Base-by-base conservation (phyloP, 768 basidiomycete species). In the Mycena pura region DNA sequence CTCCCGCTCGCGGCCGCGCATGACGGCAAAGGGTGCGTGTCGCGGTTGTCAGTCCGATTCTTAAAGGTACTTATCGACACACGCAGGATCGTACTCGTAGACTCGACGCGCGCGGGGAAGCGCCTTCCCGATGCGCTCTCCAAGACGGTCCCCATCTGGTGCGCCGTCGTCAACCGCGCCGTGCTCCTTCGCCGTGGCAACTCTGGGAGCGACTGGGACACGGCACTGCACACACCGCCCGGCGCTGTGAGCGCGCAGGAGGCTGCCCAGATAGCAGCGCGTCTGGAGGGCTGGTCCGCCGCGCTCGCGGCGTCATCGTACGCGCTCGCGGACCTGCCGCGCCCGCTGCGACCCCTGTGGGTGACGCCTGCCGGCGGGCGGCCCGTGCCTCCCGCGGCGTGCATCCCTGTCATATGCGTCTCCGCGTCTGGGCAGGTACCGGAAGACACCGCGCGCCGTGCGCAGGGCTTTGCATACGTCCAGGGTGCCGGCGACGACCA, bases 401-500 rank as follows among this genome's bases (percentile, higher is more conserved):
- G 19, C 60, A 77, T 79, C 68, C 92, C 96, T 0, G 72, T 98
- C 56, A 77, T 99, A 25, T 97, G 95, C 72, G 75, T 95, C 11
- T 95, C 92, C 3, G 95, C 96, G 2, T 96, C 94, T 4, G 86
- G 85, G 64, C 87, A 86, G 63, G 80, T 89, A 6, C 69, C 77
- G 6, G 84, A 86, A 2, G 87, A 86, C 7, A 55, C 84, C 1
- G 88, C 91, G 59, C 79, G 90, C 21, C 83, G 89, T 1, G 64
- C 78, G 9, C 74, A 78, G n/a, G 92, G 92, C 0, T 97, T 89
- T 70, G 80, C 87, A 21, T 98, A 98, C 71, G 85, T 98, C 8
- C 95, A 96, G 72, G 96, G 96, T 1, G 93, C 92, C 0, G 96
- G 95, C 0, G 96, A 98, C 68, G 96, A 99, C 68, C 93, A 96